phyloP scores from a whole-genome alignment of 805 yeast species.

The Hemisphaericaspora nanyangensis region DNA sequence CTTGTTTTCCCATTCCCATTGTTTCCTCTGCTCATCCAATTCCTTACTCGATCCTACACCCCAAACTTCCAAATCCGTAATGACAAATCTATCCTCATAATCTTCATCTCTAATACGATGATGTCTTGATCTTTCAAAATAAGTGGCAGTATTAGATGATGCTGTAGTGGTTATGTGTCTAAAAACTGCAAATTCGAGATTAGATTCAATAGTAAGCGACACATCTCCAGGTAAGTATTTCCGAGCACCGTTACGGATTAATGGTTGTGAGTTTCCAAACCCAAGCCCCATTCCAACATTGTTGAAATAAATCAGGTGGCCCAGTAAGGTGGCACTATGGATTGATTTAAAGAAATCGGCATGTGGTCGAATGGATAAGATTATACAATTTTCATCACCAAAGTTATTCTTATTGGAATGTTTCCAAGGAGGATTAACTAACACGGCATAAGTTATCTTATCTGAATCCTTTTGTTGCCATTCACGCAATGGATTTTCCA shows the following conservation, averaged over 20 bases:
- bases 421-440: conserved; percentile 72
- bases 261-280: conserved; percentile 69
- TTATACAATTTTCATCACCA: conserved; percentile 56
- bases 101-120: conserved; percentile 13
- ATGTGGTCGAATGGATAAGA: conserved; percentile 66
- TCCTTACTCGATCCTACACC: conserved; percentile 84
- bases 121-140: conserved; percentile 24
- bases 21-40: conserved; percentile 66
- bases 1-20: conserved; percentile 89
- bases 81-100: conserved; percentile 67
- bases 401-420: conserved; percentile 66
- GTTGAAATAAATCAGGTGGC: conserved; percentile 57
- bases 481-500: conserved; percentile 16
- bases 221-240: conserved; percentile 69
- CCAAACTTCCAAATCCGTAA: conserved; percentile 84
- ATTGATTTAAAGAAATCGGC: conserved; percentile 46
- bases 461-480: conserved; percentile 40
- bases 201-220: conserved; percentile 72
- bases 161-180: conserved; percentile 51
- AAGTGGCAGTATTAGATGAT: conserved; percentile 16
- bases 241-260: conserved; percentile 40
- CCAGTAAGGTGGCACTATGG: conserved; percentile 28
- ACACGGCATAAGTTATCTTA: conserved; percentile 58
- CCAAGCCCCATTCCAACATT: conserved; percentile 80
- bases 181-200: conserved; percentile 77